These are phyloP conservation scores for Austroboletus novae-zelandiae DNA, from an alignment of 1,284 basidiomycete genomes.

Conservation along the genomic window DNA sequence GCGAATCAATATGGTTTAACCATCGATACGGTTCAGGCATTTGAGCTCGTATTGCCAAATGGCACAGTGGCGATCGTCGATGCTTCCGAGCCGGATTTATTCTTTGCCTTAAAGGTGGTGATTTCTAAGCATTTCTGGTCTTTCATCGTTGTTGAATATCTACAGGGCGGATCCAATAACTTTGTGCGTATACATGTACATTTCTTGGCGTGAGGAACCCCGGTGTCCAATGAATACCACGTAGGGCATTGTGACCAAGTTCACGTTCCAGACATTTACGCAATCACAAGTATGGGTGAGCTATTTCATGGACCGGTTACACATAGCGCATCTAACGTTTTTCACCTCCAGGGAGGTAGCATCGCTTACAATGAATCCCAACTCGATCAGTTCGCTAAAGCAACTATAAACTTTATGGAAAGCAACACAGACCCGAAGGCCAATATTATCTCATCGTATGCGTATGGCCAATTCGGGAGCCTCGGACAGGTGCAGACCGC, in stretches of 20 bases:
- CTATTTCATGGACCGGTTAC: neutral
- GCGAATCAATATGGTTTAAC: slow-evolving; percentile 52
- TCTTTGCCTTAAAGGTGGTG: slow-evolving; percentile 47
- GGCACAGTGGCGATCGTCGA: slow-evolving; percentile 44
- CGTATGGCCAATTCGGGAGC: slow-evolving; percentile 31
- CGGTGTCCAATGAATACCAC: neutral
- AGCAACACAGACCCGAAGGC: slow-evolving; percentile 62
- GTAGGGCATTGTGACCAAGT: slow-evolving; percentile 61
- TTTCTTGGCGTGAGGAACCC: neutral
- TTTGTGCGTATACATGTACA: slow-evolving; percentile 41
- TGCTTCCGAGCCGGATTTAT: slow-evolving; percentile 40
- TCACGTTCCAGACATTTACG: slow-evolving; percentile 51
- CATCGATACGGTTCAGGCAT: slow-evolving; percentile 47
- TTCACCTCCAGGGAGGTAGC: slow-evolving; percentile 48
- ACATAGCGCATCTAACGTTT: slow-evolving; percentile 3
- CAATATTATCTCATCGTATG: slow-evolving; percentile 51
- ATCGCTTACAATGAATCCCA: slow-evolving; percentile 39
- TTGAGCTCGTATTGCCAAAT: slow-evolving; percentile 50
- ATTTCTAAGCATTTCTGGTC: neutral
- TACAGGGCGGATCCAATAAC: slow-evolving; percentile 60
- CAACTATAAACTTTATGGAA: slow-evolving; percentile 51
- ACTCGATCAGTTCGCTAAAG: slow-evolving; percentile 30
- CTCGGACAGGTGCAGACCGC: slow-evolving; percentile 30
- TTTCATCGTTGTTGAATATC: slow-evolving; percentile 10
- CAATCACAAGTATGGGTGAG: slow-evolving; percentile 59